Conservation (phyloP, 768 basidiomycete species). For the Tulasnella calospora region DNA sequence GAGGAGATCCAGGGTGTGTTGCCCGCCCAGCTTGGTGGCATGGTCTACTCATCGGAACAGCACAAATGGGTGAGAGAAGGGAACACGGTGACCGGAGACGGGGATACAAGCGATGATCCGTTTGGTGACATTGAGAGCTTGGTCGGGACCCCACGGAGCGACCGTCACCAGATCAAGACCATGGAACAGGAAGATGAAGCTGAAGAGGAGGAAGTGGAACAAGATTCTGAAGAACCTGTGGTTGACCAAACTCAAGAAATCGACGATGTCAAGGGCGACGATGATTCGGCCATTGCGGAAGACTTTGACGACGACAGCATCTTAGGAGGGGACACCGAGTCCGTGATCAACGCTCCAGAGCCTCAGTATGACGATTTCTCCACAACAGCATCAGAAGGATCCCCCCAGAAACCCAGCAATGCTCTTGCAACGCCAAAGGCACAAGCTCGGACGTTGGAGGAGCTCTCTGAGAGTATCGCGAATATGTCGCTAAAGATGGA, state of each 20-base stretch:
- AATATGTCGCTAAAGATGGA: constrained; percentile 25
- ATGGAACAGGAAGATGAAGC: background rate
- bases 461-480: constrained; percentile 20
- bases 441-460: constrained; percentile 22
- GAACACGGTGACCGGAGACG: constrained; percentile 36
- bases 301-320: constrained; percentile 28
- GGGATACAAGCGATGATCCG: constrained; percentile 73
- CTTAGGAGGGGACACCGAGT: constrained; percentile 3
- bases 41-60: constrained; percentile 77
- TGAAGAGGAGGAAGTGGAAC: background rate
- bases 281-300: constrained; percentile 35
- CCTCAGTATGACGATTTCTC: background rate
- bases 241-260: constrained; percentile 49
- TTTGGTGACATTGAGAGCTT: constrained; percentile 90
- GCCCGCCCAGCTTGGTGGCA: constrained; percentile 75
- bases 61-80: constrained; percentile 75
- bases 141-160: constrained; percentile 45
- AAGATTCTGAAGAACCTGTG: constrained; percentile 1
- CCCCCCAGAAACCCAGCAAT: background rate
- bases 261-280: constrained; percentile 32
- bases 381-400: background rate
- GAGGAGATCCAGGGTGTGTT: constrained; percentile 62
- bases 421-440: constrained; percentile 2
- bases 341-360: constrained; percentile 1
- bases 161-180: constrained; percentile 34